Percentiles rank a stretch among this genome's conserved stretches.
Evolutionary conservation across 78 protist genomes (phyloP).

Genomic region (Emiliania huxleyi): DNA sequence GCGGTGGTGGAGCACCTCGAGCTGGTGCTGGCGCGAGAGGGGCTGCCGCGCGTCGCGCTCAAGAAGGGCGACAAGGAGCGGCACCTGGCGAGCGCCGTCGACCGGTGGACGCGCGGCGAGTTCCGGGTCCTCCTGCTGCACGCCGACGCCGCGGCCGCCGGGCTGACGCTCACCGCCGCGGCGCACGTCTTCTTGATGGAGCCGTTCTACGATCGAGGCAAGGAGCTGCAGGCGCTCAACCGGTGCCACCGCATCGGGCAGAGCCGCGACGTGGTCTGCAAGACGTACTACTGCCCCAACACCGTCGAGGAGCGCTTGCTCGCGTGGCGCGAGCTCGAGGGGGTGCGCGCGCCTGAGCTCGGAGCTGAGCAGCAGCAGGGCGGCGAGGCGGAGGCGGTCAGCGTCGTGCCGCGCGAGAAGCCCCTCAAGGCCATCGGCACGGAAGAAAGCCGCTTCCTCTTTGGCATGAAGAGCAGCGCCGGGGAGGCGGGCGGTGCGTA

Average conservation of each 20-base stretch:
- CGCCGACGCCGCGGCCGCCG: conserved; percentile 24
- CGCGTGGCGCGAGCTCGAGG: background rate
- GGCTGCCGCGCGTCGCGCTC: background rate
- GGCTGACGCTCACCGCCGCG: conserved; percentile 14
- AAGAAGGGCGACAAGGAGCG: background rate
- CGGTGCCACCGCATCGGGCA: conserved; percentile 33
- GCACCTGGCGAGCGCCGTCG: background rate
- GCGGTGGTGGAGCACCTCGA: background rate
- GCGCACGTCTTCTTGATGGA: background rate
- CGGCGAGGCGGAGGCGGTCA: no score
- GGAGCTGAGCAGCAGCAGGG: no score
- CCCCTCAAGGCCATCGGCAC: no score
- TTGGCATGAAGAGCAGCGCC: no score
- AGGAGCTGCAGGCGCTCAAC: conserved; percentile 12
- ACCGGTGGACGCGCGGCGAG: background rate
- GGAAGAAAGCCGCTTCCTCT: no score
- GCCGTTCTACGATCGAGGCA: background rate
- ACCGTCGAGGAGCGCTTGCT: conserved; percentile 12
- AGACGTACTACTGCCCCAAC: background rate
- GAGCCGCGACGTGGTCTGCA: background rate
- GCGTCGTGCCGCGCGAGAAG: no score
- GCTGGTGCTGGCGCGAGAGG: background rate
- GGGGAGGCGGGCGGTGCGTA: no score
- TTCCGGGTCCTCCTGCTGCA: background rate
- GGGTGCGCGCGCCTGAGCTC: no score